phyloP scores from a whole-genome alignment of 2,329 filamentous ascomycete genomes.

The Cryphonectria radicalis region DNA sequence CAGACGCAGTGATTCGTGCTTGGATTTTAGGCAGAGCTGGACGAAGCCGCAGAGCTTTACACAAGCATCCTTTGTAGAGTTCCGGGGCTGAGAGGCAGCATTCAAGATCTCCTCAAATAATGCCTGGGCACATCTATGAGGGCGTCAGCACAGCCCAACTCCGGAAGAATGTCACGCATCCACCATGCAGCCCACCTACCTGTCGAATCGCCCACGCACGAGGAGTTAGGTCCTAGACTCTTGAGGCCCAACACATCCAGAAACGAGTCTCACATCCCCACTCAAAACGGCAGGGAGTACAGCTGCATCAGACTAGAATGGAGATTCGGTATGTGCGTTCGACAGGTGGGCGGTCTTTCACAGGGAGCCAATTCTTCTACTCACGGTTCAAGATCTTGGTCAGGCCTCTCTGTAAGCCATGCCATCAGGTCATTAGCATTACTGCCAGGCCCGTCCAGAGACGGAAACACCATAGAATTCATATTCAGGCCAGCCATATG shows the following conservation, averaged over 20 bases:
- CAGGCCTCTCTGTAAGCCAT: constrained; percentile 34
- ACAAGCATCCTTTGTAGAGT: constrained; percentile 60
- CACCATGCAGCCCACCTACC: constrained; percentile 14
- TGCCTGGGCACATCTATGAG: constrained; percentile 41
- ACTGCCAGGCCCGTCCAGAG: constrained; percentile 32
- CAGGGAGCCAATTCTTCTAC: constrained; percentile 5
- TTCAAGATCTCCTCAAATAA: constrained; percentile 54
- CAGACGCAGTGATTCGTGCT: constrained; percentile 43
- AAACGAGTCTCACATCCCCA: background rate
- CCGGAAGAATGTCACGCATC: background rate
- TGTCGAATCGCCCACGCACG: constrained; percentile 14
- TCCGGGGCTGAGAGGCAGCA: constrained; percentile 57
- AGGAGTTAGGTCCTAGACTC: background rate
- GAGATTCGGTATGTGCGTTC: background rate
- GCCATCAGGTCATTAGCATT: constrained; percentile 36
- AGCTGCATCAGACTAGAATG: background rate
- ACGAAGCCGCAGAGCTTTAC: constrained; percentile 66
- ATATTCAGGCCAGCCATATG: constrained; percentile 13
- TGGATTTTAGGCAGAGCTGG: constrained; percentile 60
- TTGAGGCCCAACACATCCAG: background rate
- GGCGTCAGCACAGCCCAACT: background rate
- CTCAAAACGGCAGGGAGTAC: background rate
- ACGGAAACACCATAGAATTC: constrained; percentile 26
- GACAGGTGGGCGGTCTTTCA: background rate
- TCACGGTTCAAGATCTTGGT: constrained; percentile 23